phyloP scores from a whole-genome alignment of 805 yeast genomes.

The Tetrapisispora iriomotensis region DNA sequence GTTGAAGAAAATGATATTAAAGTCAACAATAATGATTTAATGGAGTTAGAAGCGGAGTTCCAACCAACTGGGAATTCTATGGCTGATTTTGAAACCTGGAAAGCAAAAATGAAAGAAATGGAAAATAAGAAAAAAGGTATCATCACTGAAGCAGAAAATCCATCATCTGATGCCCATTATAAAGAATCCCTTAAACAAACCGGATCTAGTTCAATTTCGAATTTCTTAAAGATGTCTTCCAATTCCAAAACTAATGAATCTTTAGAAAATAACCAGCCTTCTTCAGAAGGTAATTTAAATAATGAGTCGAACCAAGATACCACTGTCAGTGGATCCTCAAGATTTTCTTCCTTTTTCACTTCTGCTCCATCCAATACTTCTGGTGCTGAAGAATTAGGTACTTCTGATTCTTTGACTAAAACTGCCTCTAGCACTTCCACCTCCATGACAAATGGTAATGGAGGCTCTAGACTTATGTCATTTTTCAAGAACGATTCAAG shows the following conservation, averaged over 20 bases:
- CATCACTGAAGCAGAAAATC: slow-evolving; percentile 1
- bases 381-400: slow-evolving; percentile 1
- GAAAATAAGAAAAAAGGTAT: slow-evolving; percentile 30
- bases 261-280: background rate
- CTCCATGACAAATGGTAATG: slow-evolving; percentile 5
- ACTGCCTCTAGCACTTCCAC: background rate
- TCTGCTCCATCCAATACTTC: slow-evolving; percentile 10
- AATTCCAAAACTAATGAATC: background rate
- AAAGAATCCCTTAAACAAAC: slow-evolving; percentile 4
- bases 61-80: slow-evolving; percentile 29
- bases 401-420: background rate
- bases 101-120: slow-evolving; percentile 30
- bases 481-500: slow-evolving; percentile 19
- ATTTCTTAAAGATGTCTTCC: slow-evolving; percentile 17
- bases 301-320: background rate
- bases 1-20: slow-evolving; percentile 20
- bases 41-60: slow-evolving; percentile 27
- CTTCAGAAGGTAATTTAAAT: background rate
- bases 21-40: slow-evolving; percentile 26
- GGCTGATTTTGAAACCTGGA: slow-evolving; percentile 35
- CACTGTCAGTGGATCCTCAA: slow-evolving; percentile 17
- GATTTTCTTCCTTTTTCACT: slow-evolving; percentile 31
- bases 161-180: background rate
- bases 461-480: slow-evolving; percentile 25
- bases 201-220: slow-evolving; percentile 23